Percentiles rank a stretch among this genome's conserved stretches.
phyloP scores from a whole-genome alignment of 768 basidiomycete species.

The Leccinum disarticulatum region DNA sequence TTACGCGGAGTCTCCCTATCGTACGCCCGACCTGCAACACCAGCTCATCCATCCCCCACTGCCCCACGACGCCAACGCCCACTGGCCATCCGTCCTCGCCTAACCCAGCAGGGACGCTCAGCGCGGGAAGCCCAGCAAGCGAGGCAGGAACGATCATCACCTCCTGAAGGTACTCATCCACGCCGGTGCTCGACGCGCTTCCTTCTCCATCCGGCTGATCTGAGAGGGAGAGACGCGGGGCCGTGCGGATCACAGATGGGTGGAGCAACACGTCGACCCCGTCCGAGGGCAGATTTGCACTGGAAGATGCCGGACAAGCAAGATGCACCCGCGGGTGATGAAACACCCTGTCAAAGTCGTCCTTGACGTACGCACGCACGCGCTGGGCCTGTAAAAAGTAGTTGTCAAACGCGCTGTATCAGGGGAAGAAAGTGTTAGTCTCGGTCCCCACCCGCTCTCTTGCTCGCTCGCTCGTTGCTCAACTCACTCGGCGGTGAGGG shows the following conservation, averaged over 20 bases:
- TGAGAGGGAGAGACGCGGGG: conserved; percentile 55
- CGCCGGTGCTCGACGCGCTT: conserved; percentile 10
- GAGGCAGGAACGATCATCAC: conserved; percentile 91
- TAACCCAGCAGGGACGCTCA: conserved; percentile 63
- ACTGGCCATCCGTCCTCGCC: conserved; percentile 73
- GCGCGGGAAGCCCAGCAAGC: conserved; percentile 81
- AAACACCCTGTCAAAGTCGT: conserved; percentile 77
- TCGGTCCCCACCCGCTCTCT: background rate
- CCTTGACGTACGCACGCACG: conserved; percentile 66
- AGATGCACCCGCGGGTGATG: conserved; percentile 50
- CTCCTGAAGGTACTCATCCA: conserved; percentile 83
- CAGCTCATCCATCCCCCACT: no score
- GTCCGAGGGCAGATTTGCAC: background rate
- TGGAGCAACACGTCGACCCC: conserved; percentile 83
- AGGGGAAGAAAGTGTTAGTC: background rate
- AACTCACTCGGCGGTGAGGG: conserved; percentile 85
- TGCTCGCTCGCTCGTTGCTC: conserved; percentile 32
- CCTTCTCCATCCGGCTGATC: conserved; percentile 1
- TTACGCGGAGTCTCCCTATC: no score
- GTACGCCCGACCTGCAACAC: no score
- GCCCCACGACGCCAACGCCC: no score
- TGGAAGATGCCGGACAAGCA: conserved; percentile 18
- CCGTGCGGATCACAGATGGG: conserved; percentile 84
- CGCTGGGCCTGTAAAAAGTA: conserved; percentile 93
- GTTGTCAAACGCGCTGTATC: conserved; percentile 87